Base-by-base conservation (phyloP, 805 yeast species). In the Pichia californica region DNA sequence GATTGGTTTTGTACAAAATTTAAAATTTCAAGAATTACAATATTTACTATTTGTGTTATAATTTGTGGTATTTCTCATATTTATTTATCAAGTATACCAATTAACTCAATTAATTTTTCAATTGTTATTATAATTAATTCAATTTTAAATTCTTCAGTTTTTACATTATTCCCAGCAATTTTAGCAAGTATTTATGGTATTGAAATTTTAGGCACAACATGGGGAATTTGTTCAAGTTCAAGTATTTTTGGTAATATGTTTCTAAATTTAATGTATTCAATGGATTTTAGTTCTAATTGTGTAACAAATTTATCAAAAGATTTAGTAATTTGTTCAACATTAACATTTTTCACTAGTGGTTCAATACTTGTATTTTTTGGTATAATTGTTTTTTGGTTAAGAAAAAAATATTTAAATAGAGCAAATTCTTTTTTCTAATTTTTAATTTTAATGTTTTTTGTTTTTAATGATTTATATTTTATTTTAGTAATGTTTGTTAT, bases 211-310 rank as follows among this genome's bases (percentile, higher is more conserved):
- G 98, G 97, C 0, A 84, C 95, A 2, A 84, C 91, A 2, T 91
- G 96, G 87, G 97, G 97, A 3, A 68, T 83, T 21, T 85, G 88
- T 59, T 82, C 88, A 74, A 71, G 85, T 29, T 93, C 94, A 0
- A 95, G 96, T 3, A 52, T 58, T 19, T 32, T 61, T 38, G 65
- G 65, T 4, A 59, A 57, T 30, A 43, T 61, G 43, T 41, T 55
- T 32, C 40, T 59, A n/a, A 61, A 95, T 93, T 59, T 86, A 40
- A 52, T 80, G 13, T 89, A 83, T 60, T 95, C 94, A 1, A 52
- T 65, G n/a, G 66, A 78, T 23, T 81, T 76, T 50, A 88, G 85
- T 49, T 42, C 47, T 14, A 55, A 62, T 41, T 66, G 76, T 45
- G 47, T 48, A 31, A 15, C 21, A 2, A 39, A 36, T 19, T 18